Base-by-base conservation (phyloP, 805 yeast genomes). In the Yamadazyma takamatsuzukensis region DNA sequence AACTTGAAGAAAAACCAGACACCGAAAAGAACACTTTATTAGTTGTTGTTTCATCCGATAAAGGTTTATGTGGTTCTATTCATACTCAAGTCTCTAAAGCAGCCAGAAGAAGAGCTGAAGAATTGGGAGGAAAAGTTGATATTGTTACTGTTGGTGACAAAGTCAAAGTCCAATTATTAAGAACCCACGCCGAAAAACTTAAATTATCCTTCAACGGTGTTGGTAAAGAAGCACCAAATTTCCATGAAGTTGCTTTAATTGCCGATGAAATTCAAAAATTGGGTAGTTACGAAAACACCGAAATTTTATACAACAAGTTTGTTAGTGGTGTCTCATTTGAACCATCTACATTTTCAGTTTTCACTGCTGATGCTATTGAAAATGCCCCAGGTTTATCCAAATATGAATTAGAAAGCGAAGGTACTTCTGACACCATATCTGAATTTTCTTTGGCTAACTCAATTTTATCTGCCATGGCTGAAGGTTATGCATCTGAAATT, bases 21-120 rank as follows among this genome's bases (percentile, higher is more conserved):
- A 64, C 58, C 27, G 73, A 72, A 54, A 82, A 79, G 68, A 84
- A 81, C 68, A 78, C 83, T 45, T 77, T 93, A 58, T 67, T 90
- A 49, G 72, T 90, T 56, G 96, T 89, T 38, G 78, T 88, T 44
- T 83, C 97, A 30, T 87, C 96, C 40, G 98, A 93, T 72, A 93
- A 93, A 74, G 98, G 98, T 60, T 78, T 93, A 54, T 93, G 98
- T 78, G 98, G 98, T 53, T 89, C 97, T 29, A 87, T 93, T 59
- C 98, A 93, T 73, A 79, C 98, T 33, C 95, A 86, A 70, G 70
- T 90, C 52, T 83, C 96, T 51, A 88, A 90, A 70, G 78, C 83
- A 43, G 83, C 95, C 41, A 86, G 94, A 70, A 57, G 49, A 44
- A 77, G 79, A 68, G 56, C 80, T 37, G 69, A 54, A 21, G 83